Evolutionary conservation across 1,284 basidiomycete genomes (phyloP).

Genomic region (Amylostereum chailletii): DNA sequence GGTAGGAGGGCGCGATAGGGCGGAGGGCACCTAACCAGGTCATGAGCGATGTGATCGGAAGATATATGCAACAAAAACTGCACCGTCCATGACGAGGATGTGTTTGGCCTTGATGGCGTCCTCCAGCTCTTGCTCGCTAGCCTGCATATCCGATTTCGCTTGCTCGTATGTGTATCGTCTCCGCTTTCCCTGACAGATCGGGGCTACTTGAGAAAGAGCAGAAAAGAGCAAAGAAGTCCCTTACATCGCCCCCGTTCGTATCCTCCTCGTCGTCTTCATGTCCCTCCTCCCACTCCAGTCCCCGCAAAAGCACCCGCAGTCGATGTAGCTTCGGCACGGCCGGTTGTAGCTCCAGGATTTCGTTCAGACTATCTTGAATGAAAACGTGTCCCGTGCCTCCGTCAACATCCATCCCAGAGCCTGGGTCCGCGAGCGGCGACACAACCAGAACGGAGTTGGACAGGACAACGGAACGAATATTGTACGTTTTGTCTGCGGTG

Average conservation of each 20-base stretch:
- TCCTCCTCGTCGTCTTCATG: slow-evolving; percentile 41
- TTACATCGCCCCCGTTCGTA: slow-evolving; percentile 14
- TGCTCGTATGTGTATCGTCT: slow-evolving; percentile 48
- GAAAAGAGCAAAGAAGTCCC: neutral
- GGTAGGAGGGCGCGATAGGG: slow-evolving; percentile 56
- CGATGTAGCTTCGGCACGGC: slow-evolving; percentile 67
- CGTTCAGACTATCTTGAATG: slow-evolving; percentile 64
- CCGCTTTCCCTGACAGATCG: slow-evolving; percentile 17
- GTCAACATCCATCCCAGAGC: slow-evolving; percentile 19
- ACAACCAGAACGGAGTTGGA: slow-evolving; percentile 81
- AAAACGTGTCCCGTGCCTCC: slow-evolving; percentile 31
- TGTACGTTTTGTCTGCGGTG: slow-evolving; percentile 70
- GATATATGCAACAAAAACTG: slow-evolving; percentile 7
- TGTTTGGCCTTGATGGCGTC: slow-evolving; percentile 54
- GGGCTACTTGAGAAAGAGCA: neutral
- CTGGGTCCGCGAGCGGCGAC: slow-evolving; percentile 36
- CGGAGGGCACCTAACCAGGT: slow-evolving; percentile 51
- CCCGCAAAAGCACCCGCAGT: slow-evolving; percentile 51
- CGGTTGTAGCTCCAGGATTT: slow-evolving; percentile 72
- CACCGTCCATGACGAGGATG: slow-evolving; percentile 67
- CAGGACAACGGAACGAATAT: slow-evolving; percentile 71
- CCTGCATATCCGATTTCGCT: slow-evolving; percentile 61
- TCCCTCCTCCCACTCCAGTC: slow-evolving; percentile 56
- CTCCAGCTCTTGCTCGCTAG: slow-evolving; percentile 68
- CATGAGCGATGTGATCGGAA: neutral